Base-by-base conservation (phyloP, 352 stramenopile species). In the Phytopythium sindhum region DNA sequence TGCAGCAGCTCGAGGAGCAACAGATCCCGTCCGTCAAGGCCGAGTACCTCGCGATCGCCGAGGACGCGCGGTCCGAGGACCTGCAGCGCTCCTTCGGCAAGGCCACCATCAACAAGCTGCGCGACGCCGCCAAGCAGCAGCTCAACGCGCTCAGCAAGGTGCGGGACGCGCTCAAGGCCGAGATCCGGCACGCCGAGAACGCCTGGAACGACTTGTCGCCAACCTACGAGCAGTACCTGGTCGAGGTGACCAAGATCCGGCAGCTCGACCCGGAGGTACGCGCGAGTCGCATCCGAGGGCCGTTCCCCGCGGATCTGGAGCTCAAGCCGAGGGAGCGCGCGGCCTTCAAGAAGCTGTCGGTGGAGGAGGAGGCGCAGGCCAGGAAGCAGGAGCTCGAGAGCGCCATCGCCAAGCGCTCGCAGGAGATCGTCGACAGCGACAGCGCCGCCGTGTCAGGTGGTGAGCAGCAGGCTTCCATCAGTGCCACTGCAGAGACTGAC, bases 291-390 rank as follows among this genome's bases (percentile, higher is more conserved):
- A 88, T 93, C 51, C 52, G 35, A 29, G 82, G 84, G 0, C 84
- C 84, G 10, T 93, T 93, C 57, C 70, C 77, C 35, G 45, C 60
- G 10, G 69, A 75, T 17, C 56, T 84, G 14, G 72, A 83, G n/a
- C 48, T 86, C 58, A 74, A 88, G 41, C 84, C 77, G 10, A 67
- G 75, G 3, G 80, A 75, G 39, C 68, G 82, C 23, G 82, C 83
- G 0, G 63, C 78, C 33, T 91, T 91, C 69, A 91, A 91, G 51
- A 93, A 93, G 51, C 66, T 93, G 24, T 93, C 84, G n/a, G 82
- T 88, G 0, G 82, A 93, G 33, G 84, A 93, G 68, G 84, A 93
- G 60, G 80, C 81, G 0, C 61, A 87, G 51, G 84, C 80, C n/a
- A 58, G 84, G 19, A 78, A 77, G 29, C 24, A 57, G 12, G 84